phyloP scores from a whole-genome alignment of 139 green algal species.

The Chlorella sp. region DNA sequence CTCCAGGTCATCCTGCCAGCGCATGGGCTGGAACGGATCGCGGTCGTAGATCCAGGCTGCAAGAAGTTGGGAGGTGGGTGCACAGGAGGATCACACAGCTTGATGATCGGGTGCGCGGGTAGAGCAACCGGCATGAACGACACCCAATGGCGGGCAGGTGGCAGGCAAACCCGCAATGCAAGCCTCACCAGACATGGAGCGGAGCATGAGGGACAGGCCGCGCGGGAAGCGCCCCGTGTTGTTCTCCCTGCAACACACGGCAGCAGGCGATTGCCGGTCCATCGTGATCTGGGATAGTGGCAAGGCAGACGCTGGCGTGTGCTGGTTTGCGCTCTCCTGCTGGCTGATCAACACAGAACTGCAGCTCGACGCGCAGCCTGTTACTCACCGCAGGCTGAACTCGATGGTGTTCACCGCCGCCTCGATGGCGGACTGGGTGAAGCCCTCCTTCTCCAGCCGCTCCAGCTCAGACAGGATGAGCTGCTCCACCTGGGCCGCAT shows the following conservation, averaged over 20 bases:
- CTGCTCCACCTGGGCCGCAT: slow-evolving; percentile 75
- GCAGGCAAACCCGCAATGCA: too few species aligned
- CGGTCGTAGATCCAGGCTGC: slow-evolving; percentile 95
- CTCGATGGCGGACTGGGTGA: slow-evolving; percentile 83
- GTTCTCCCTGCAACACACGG: slow-evolving; percentile 95
- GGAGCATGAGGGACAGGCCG: slow-evolving; percentile 96
- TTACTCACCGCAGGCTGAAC: slow-evolving; percentile 92
- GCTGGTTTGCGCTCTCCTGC: too few species aligned
- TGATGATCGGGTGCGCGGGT: too few species aligned
- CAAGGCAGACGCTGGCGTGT: too few species aligned
- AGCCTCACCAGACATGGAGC: slow-evolving; percentile 71
- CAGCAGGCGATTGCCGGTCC: too few species aligned
- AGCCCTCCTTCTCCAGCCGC: slow-evolving; percentile 77
- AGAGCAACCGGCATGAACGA: too few species aligned
- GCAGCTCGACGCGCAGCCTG: too few species aligned
- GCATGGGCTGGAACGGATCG: slow-evolving; percentile 92
- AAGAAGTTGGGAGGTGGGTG: background rate
- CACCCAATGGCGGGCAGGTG: background rate
- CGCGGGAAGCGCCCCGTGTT: slow-evolving; percentile 98
- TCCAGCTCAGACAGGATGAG: slow-evolving; percentile 85
- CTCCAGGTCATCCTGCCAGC: slow-evolving; percentile 89
- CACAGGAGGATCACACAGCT: too few species aligned
- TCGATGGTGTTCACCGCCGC: slow-evolving; percentile 98
- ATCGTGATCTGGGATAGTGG: too few species aligned
- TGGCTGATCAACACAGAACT: too few species aligned